Percentiles rank a stretch among this genome's conserved stretches.
Evolutionary conservation across 257 asterid species (phyloP).

Genomic region (Solanum etuberosum): DNA sequence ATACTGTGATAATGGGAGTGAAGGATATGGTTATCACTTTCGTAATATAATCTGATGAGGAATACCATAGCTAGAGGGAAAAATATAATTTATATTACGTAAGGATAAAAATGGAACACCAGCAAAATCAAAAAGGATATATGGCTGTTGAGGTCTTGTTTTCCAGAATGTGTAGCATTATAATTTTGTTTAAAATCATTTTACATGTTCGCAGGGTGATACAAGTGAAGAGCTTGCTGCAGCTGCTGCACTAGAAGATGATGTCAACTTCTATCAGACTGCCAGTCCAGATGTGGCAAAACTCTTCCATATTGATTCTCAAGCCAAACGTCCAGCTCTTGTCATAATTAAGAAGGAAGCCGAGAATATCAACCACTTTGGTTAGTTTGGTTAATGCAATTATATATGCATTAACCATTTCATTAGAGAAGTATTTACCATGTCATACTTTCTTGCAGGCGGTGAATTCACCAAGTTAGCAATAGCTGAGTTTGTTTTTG

Average conservation of each 20-base stretch:
- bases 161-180: not conserved
- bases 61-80: not conserved
- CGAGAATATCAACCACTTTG: conserved; percentile 65
- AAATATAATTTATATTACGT: not conserved
- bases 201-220: conserved; percentile 46
- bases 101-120: not conserved
- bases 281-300: conserved; percentile 57
- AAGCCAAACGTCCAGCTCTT: conserved; percentile 69
- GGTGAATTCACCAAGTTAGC: conserved; percentile 72
- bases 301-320: conserved; percentile 71
- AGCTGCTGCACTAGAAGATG: conserved; percentile 75
- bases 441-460: conserved; percentile 23
- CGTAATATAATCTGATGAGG: not conserved
- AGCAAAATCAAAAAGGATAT: not conserved
- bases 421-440: not conserved
- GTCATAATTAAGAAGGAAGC: conserved; percentile 77
- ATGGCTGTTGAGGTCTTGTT: not conserved
- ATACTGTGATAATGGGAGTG: not conserved
- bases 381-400: conserved; percentile 30
- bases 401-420: not conserved
- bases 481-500: conserved; percentile 64
- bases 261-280: conserved; percentile 83
- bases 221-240: conserved; percentile 67
- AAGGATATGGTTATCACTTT: not conserved
- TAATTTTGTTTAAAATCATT: not conserved